phyloP scores from a whole-genome alignment of 2,329 filamentous ascomycete genomes.

The Tolypocladium cylindrosporum region DNA sequence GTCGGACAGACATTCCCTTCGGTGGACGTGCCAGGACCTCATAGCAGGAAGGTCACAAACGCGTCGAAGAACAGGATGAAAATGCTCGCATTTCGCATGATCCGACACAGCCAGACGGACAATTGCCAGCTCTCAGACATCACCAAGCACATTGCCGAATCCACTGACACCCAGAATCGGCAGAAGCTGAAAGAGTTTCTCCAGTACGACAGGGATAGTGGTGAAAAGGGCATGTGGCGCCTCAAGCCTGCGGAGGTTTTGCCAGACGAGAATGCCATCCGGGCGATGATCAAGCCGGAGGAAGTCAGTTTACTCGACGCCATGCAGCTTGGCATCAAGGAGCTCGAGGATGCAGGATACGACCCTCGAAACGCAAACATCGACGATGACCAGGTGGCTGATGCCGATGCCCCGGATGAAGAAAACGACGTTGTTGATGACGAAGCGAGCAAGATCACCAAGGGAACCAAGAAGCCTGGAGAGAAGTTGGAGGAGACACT shows the following conservation, averaged over 20 bases:
- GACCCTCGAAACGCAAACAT: constrained; percentile 51
- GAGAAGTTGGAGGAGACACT: constrained; percentile 58
- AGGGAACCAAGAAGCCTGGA: constrained; percentile 29
- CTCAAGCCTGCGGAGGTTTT: constrained; percentile 62
- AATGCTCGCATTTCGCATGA: constrained; percentile 88
- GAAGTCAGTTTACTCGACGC: constrained; percentile 91
- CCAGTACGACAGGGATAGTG: constrained; percentile 68
- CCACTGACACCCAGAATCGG: constrained; percentile 88
- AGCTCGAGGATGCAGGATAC: constrained; percentile 85
- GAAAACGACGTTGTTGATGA: constrained; percentile 38
- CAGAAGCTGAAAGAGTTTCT: constrained; percentile 98
- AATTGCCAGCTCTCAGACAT: constrained; percentile 72
- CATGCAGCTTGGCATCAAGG: constrained; percentile 91
- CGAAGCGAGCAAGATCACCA: constrained; percentile 27
- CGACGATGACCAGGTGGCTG: constrained; percentile 37
- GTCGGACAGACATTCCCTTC: constrained; percentile 92
- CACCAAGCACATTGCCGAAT: constrained; percentile 84
- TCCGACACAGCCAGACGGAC: constrained; percentile 62
- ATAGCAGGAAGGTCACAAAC: constrained; percentile 90
- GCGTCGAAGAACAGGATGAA: constrained; percentile 95
- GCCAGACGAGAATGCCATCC: constrained; percentile 71
- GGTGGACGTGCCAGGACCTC: constrained; percentile 83
- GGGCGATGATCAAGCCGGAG: constrained; percentile 86
- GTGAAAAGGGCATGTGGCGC: constrained; percentile 70
- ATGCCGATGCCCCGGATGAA: constrained; percentile 56